Base-by-base conservation (phyloP, 2,329 filamentous ascomycete genomes). In the Aspergillus sp. region DNA sequence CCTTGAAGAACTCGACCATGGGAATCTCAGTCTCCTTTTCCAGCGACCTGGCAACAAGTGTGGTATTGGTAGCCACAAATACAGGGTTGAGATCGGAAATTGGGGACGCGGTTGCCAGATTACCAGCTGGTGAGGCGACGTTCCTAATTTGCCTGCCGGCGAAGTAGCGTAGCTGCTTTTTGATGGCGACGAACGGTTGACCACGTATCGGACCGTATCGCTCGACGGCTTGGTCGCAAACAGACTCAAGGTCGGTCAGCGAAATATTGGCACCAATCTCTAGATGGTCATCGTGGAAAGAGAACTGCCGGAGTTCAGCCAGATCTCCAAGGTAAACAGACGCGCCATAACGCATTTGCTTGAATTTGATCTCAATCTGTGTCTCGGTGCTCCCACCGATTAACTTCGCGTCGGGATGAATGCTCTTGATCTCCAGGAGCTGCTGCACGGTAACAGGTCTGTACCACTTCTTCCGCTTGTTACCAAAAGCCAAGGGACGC, bases 321-420 rank as follows among this genome's bases (percentile, higher is more conserved):
- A 99, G 97, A 71, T 99, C 95, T 11, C 94, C 93, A 9, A 98
- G 91, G 68, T 90, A 98, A 0, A 99, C 91, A 0, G 93, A 97
- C 1, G 91, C 88, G 4, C 90, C 89, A 74, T 98, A 98, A 69
- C 93, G 86, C 82, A 97, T 87, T 1, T 90, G 92, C 80, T 98
- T 98, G 85, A 99, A 98, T 78, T 97, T 97, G 80, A 96, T 91
- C 79, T 99, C 95, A 63, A 99, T 98, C 77, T 98, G 95, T 0
- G 94, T 98, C 77, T 99, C 95, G 2, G 93, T 96, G 74, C 93
- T 97, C 64, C 95, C 95, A 54, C 93, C 94, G 64, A 99, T 97
- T 64, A 99, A 88, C 77, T 98, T 99, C 4, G 94, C 92, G 28
- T 89, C 87, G 0, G 94, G 94, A 68, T 92, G 89, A 0, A 86